These are phyloP conservation scores for Fusarium haematococcum DNA, from an alignment of 2,329 filamentous ascomycete genomes.

Conservation along the genomic window DNA sequence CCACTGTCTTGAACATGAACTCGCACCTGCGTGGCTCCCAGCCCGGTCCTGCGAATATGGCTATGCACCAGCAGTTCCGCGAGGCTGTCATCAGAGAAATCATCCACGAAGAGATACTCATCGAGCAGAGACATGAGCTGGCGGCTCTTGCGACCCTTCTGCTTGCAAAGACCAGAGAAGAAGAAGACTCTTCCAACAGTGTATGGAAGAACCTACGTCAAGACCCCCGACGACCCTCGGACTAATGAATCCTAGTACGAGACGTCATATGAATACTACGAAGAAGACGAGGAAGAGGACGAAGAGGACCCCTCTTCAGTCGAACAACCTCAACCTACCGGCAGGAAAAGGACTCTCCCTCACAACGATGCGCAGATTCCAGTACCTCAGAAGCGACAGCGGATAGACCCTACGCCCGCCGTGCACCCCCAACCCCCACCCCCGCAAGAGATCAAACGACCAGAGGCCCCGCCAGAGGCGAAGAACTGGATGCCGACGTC, in stretches of 20 bases:
- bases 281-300: conserved; percentile 19
- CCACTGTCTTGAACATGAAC: not conserved
- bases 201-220: conserved; percentile 17
- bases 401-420: conserved; percentile 8
- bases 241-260: conserved; percentile 32
- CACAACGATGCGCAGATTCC: conserved; percentile 19
- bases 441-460: not conserved
- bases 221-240: not conserved
- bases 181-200: conserved; percentile 17
- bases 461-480: not conserved
- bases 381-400: conserved; percentile 29
- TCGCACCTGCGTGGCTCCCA: not conserved
- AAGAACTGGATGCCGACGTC: conserved; percentile 14
- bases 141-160: conserved; percentile 29
- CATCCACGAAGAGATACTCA: conserved; percentile 8
- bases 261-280: conserved; percentile 31
- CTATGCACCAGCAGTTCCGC: not conserved
- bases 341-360: conserved; percentile 28
- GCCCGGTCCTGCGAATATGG: not conserved
- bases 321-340: not conserved
- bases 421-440: not conserved
- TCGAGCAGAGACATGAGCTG: conserved; percentile 5
- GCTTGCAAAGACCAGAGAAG: conserved; percentile 6
- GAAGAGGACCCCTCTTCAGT: not conserved
- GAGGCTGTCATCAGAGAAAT: conserved; percentile 28